Evolutionary conservation across 2,329 filamentous ascomycete species (phyloP), one percentile per base, ranked within the genome.

Genomic region (Aspergillus ochraceus): DNA sequence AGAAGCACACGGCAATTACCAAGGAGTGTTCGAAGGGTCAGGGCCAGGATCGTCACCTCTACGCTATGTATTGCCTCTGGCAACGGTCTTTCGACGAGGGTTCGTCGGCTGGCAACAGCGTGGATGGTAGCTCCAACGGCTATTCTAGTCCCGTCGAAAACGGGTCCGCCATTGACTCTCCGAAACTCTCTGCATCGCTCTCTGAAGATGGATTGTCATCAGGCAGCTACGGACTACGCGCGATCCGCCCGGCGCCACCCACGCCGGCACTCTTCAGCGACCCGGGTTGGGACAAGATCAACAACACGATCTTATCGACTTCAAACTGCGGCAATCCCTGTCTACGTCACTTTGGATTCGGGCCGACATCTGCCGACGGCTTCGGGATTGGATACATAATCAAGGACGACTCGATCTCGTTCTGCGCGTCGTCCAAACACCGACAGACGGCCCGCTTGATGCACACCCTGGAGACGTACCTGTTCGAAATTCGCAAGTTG

Each of bases 321-420:
- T 97, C 93, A n/a, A 99, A 99, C 81, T 99, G 95, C 76, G 95
- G 95, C 60, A 99, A 98, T 76, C 95, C 95, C 0, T 92, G 90
- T 0, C 86, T 99, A 19, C 88, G 95, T 2, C 94, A 98, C 69
- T 99, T 99, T 70, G 95, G 95, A 3, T 99, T 99, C 73, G 95
- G 95, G 0, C 95, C 95, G 1, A 96, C 94, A 0, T 94, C 91
- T 0, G 94, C 88, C 2, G 92, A 97, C 66, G 95, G 95, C 0
- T 98, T 98, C 71, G 95, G 95, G 30, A 97, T 99, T 58, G 95
- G 95, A 2, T 99, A 99, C 79, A 98, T 99, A 70, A 97, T 99
- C 84, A 99, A 99, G 77, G 92, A 96, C 66, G 91, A 95, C 55
- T 85, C 87, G 52, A 90, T 98, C 61, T 92, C 89, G 51, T 94